Evolutionary conservation across 352 stramenopile genomes (phyloP).

Genomic region (Pythium insidiosum): DNA sequence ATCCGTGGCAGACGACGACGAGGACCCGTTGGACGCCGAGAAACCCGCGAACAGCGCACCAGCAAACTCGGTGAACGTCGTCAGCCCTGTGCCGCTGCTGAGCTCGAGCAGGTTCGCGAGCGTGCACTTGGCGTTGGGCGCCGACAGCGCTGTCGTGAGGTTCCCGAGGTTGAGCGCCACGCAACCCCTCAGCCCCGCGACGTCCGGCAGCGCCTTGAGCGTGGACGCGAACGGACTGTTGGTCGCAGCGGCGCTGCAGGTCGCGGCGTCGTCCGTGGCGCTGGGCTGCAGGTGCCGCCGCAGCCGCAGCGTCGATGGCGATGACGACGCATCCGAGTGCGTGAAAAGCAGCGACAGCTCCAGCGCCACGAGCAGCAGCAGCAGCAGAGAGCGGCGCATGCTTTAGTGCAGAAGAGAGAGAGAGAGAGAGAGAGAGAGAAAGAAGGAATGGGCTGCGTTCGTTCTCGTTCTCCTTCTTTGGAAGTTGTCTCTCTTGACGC

Average conservation of each 20-base stretch:
- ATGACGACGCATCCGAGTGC: not conserved
- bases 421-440: too few relatives aligned
- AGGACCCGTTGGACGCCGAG: slow-evolving; percentile 10
- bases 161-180: slow-evolving; percentile 37
- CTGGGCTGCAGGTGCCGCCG: slow-evolving; percentile 10
- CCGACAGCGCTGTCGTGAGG: slow-evolving; percentile 27
- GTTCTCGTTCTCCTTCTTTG: too few relatives aligned
- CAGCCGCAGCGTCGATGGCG: slow-evolving; percentile 1
- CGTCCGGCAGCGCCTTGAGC: slow-evolving; percentile 30
- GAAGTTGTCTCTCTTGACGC: too few relatives aligned
- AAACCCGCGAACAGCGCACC: slow-evolving; percentile 25
- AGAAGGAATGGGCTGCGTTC: too few relatives aligned
- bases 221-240: slow-evolving; percentile 36
- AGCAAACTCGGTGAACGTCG: slow-evolving; percentile 34
- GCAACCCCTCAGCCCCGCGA: slow-evolving; percentile 36
- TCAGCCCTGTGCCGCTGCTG: slow-evolving; percentile 14
- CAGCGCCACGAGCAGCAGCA: too few relatives aligned
- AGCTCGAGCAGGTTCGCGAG: slow-evolving; percentile 39
- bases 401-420: too few relatives aligned
- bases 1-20: slow-evolving; percentile 8
- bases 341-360: not conserved
- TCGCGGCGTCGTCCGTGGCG: slow-evolving; percentile 15
- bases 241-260: slow-evolving; percentile 29
- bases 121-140: slow-evolving; percentile 26
- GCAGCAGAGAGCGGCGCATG: too few relatives aligned